Evolutionary conservation across 306 rosid species (phyloP).

Genomic region (Casuarina glauca): DNA sequence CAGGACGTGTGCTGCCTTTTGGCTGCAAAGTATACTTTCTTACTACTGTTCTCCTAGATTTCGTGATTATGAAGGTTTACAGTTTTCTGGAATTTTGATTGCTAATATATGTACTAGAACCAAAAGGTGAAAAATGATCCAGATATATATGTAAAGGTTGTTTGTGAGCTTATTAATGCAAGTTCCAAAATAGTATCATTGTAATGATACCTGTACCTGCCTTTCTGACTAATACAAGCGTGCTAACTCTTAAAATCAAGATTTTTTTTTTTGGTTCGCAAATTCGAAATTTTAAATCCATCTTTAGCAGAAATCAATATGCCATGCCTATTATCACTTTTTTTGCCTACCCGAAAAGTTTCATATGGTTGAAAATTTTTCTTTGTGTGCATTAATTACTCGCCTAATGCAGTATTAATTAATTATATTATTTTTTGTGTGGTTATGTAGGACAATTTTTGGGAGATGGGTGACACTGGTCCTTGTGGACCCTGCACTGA

Average conservation of each 20-base stretch:
- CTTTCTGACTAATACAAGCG: neutral
- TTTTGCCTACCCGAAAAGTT: neutral
- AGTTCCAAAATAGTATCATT: neutral
- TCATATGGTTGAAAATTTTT: neutral
- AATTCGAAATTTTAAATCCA: neutral
- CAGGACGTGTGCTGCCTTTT: conserved; percentile 88
- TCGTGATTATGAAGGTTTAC: conserved; percentile 7
- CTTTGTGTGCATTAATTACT: conserved; percentile 2
- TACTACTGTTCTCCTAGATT: neutral
- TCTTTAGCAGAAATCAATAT: neutral
- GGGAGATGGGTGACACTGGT: conserved; percentile 99
- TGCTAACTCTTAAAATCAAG: neutral
- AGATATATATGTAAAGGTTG: neutral
- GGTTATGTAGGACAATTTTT: conserved; percentile 79
- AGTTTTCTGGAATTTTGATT: neutral
- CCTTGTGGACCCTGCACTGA: conserved; percentile 99
- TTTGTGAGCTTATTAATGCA: neutral
- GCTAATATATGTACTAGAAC: neutral
- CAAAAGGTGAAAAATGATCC: neutral
- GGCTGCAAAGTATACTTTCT: conserved; percentile 70
- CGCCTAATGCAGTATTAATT: conserved; percentile 8
- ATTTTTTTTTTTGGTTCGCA: neutral
- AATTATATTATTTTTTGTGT: conserved; percentile 16
- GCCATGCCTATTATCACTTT: neutral
- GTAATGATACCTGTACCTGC: neutral